A percentile compares a stretch with the other conserved stretches of the same genome.
Evolutionary conservation across 495 filamentous ascomycete species (phyloP).

Genomic region (Diplogelasinospora grovesii): DNA sequence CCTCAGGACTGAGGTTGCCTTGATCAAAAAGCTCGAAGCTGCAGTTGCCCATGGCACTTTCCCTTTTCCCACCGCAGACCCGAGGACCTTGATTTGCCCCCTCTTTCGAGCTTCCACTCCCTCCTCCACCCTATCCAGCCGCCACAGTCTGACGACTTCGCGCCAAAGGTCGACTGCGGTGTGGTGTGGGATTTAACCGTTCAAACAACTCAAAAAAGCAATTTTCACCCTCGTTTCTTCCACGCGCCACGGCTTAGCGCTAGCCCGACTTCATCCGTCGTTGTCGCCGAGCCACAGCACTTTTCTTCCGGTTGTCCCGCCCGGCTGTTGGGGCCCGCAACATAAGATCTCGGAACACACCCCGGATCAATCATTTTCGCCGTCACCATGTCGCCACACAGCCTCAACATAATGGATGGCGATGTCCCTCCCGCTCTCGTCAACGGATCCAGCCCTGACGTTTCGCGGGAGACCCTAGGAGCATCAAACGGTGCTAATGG

Average conservation of each 20-base stretch:
- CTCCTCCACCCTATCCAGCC: not conserved
- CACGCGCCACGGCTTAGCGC: not conserved
- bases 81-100: not conserved
- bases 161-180: not conserved
- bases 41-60: not conserved
- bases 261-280: not conserved
- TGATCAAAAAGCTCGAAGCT: too few species aligned
- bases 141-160: not conserved
- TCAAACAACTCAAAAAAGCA: not conserved
- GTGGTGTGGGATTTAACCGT: not conserved
- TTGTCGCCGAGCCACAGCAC: not conserved
- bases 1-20: too few species aligned
- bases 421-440: not conserved
- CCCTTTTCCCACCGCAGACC: not conserved
- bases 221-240: not conserved
- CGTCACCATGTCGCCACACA: slow-evolving; percentile 22
- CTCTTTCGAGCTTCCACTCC: not conserved
- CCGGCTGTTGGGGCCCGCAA: not conserved
- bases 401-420: slow-evolving; percentile 16
- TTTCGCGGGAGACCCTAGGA: too few species aligned
- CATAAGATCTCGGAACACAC: not conserved
- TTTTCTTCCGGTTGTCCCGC: slow-evolving; percentile 2
- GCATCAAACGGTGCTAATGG: slow-evolving; percentile 5
- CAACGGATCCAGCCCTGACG: slow-evolving; percentile 11
- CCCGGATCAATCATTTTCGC: not conserved